phyloP scores from a whole-genome alignment of 2,329 filamentous ascomycete species.

The Tolypocladium tundrense region DNA sequence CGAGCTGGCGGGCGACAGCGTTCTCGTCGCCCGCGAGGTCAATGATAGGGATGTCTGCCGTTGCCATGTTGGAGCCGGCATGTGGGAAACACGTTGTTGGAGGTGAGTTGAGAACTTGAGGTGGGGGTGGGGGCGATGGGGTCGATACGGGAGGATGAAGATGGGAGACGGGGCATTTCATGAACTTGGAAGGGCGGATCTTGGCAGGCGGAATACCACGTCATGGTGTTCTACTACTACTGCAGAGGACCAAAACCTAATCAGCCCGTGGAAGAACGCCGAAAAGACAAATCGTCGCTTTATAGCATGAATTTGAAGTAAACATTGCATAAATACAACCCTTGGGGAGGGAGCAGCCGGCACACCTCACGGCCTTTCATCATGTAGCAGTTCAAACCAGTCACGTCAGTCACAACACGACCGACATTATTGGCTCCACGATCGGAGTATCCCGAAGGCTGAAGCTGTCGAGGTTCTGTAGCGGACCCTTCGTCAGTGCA shows the following conservation, averaged over 20 bases:
- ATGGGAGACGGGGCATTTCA: too few relatives aligned
- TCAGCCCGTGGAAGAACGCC: too few relatives aligned
- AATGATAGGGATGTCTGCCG: slow-evolving; percentile 63
- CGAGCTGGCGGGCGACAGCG: slow-evolving; percentile 55
- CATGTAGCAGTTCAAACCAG: neutral
- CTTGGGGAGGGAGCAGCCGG: neutral
- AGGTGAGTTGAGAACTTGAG: neutral
- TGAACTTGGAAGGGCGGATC: neutral
- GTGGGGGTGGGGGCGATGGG: neutral
- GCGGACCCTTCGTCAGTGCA: too few relatives aligned
- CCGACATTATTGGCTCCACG: too few relatives aligned
- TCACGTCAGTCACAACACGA: neutral
- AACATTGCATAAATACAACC: too few relatives aligned
- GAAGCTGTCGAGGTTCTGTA: neutral
- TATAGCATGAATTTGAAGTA: neutral
- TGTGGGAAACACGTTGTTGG: neutral
- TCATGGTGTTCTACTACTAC: too few relatives aligned
- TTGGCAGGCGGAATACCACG: neutral
- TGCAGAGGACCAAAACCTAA: too few relatives aligned
- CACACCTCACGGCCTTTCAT: neutral
- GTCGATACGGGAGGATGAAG: neutral
- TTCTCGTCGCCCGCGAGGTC: slow-evolving; percentile 55
- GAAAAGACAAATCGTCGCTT: too few relatives aligned
- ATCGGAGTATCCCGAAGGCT: neutral
- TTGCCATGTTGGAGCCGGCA: neutral